Evolutionary conservation across 768 basidiomycete species (phyloP).

Genomic region (Tephrocybe sp.): DNA sequence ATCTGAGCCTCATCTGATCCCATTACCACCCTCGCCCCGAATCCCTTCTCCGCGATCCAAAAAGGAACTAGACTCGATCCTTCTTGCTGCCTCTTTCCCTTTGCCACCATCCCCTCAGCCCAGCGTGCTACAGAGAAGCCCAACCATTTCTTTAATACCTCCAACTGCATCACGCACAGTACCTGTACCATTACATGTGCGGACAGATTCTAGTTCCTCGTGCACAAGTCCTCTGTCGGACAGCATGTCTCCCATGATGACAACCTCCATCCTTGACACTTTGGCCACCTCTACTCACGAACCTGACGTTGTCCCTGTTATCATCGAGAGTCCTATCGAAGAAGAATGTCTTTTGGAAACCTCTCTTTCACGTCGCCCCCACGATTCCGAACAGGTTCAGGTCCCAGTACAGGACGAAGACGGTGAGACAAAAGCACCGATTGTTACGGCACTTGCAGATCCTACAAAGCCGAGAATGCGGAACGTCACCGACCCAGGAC

Average conservation of each 20-base stretch:
- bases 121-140: conserved; percentile 1
- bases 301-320: conserved; percentile 24
- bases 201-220: conserved; percentile 22
- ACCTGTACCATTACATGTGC: not conserved
- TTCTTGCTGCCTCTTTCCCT: conserved; percentile 11
- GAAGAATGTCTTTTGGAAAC: conserved; percentile 10
- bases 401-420: conserved; percentile 14
- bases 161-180: conserved; percentile 8
- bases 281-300: conserved; percentile 12
- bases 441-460: not conserved
- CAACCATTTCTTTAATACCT: conserved; percentile 11
- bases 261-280: conserved; percentile 19
- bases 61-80: not conserved
- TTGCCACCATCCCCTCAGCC: conserved; percentile 15
- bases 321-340: conserved; percentile 37
- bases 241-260: conserved; percentile 25
- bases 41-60: not conserved
- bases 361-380: conserved; percentile 11
- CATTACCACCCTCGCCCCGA: conserved; percentile 16
- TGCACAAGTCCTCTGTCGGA: conserved; percentile 26
- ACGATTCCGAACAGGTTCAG: conserved; percentile 12
- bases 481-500: conserved; percentile 14
- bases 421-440: not conserved
- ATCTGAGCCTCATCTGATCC: conserved; percentile 11
- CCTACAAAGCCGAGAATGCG: conserved; percentile 7